Evolutionary conservation across 805 yeast genomes (phyloP).

Genomic region (Kregervanrija pseudodelftensis): DNA sequence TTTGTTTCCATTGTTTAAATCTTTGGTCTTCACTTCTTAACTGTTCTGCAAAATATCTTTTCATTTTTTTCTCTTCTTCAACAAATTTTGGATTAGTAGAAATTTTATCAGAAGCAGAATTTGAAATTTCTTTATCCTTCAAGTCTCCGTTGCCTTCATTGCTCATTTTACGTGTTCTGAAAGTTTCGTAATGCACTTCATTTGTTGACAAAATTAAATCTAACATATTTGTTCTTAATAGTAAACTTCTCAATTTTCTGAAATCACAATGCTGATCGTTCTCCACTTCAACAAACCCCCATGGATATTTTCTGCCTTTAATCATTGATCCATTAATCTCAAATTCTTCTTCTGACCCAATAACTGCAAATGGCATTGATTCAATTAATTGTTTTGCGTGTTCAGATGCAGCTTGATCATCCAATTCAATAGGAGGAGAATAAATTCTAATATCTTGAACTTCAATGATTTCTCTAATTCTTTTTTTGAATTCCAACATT

Average conservation of each 20-base stretch:
- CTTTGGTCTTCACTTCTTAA: slow-evolving; percentile 94
- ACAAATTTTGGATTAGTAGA: slow-evolving; percentile 81
- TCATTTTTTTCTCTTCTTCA: slow-evolving; percentile 91
- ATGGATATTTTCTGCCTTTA: slow-evolving; percentile 79
- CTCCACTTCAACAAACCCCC: slow-evolving; percentile 88
- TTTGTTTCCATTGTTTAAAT: slow-evolving; percentile 97
- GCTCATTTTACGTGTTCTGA: slow-evolving; percentile 66
- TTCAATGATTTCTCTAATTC: slow-evolving; percentile 77
- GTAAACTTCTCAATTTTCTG: slow-evolving; percentile 67
- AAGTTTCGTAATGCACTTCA: slow-evolving; percentile 74
- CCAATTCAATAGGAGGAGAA: slow-evolving; percentile 75
- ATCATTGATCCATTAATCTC: slow-evolving; percentile 60
- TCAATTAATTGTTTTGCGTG: slow-evolving; percentile 76
- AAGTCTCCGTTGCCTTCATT: slow-evolving; percentile 19
- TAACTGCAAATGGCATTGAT: slow-evolving; percentile 80
- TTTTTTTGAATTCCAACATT: slow-evolving; percentile 58
- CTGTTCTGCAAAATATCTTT: slow-evolving; percentile 93
- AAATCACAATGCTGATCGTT: slow-evolving; percentile 83
- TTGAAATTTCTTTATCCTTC: slow-evolving; percentile 12
- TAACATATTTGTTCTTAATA: slow-evolving; percentile 77
- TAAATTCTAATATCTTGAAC: slow-evolving; percentile 78
- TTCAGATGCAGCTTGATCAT: slow-evolving; percentile 69
- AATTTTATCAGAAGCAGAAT: slow-evolving; percentile 32
- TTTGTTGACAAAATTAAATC: slow-evolving; percentile 76
- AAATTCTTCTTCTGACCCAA: slow-evolving; percentile 68